Percentiles rank a stretch among this genome's conserved stretches.
phyloP scores from a whole-genome alignment of 768 basidiomycete species.

The Leccinum disarticulatum region DNA sequence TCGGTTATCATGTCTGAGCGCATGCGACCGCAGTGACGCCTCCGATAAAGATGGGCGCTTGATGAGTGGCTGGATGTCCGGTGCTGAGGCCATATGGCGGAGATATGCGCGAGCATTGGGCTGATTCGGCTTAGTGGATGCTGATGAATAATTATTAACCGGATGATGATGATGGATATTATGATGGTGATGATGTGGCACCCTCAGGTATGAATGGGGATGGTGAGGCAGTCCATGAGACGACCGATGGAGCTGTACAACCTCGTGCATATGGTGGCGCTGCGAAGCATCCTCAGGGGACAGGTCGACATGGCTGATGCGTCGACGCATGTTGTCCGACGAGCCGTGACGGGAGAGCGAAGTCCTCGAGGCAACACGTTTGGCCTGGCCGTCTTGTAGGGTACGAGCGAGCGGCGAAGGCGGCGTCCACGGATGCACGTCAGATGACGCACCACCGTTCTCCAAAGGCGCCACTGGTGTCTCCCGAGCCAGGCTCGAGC shows the following conservation, averaged over 20 bases:
- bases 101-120: slow-evolving; percentile 66
- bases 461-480: slow-evolving; percentile 8
- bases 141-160: slow-evolving; percentile 24
- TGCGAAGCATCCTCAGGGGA: slow-evolving; percentile 11
- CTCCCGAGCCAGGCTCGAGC: slow-evolving; percentile 22
- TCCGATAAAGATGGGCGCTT: slow-evolving; percentile 36
- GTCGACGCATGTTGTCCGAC: slow-evolving; percentile 22
- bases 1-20: slow-evolving; percentile 16
- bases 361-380: slow-evolving; percentile 13
- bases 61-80: slow-evolving; percentile 39
- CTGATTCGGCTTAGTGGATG: slow-evolving; percentile 22
- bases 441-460: slow-evolving; percentile 4
- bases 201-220: slow-evolving; percentile 18
- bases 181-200: slow-evolving; percentile 24
- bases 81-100: slow-evolving; percentile 70
- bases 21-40: slow-evolving; percentile 35
- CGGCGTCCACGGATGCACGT: slow-evolving; percentile 18
- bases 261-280: slow-evolving; percentile 11
- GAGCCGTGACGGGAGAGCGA: slow-evolving; percentile 23
- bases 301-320: slow-evolving; percentile 8
- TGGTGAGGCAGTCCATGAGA: slow-evolving; percentile 24
- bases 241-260: slow-evolving; percentile 22
- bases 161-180: slow-evolving; percentile 21
- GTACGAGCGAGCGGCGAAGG: slow-evolving; percentile 28
- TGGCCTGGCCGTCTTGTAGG: slow-evolving; percentile 6